These are phyloP conservation scores for Hirschioporus abietinus DNA, from an alignment of 768 basidiomycete species.

Conservation along the genomic window DNA sequence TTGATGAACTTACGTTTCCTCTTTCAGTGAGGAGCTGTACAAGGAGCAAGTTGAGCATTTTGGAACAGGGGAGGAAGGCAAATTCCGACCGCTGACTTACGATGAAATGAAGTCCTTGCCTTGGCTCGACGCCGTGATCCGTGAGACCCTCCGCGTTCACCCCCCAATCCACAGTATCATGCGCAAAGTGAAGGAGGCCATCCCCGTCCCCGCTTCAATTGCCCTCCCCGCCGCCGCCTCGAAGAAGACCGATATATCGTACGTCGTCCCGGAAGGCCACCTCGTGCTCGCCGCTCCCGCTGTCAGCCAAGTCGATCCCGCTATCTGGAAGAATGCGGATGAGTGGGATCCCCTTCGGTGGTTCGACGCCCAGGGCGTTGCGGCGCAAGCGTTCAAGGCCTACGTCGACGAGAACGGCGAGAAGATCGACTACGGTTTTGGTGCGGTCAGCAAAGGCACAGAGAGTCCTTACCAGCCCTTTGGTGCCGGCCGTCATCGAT, in stretches of 20 bases:
- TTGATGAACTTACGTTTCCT: constrained; percentile 6
- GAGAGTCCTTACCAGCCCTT: constrained; percentile 97
- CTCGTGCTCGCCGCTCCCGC: constrained; percentile 87
- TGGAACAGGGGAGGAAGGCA: constrained; percentile 66
- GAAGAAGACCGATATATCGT: constrained; percentile 49
- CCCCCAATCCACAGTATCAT: constrained; percentile 95
- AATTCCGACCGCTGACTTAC: constrained; percentile 72
- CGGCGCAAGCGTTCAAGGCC: constrained; percentile 67
- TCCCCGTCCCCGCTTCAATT: constrained; percentile 75
- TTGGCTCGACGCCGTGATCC: constrained; percentile 81
- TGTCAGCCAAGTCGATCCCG: constrained; percentile 82
- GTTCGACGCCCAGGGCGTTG: constrained; percentile 80
- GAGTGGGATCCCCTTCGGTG: constrained; percentile 82
- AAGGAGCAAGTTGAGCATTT: constrained; percentile 86
- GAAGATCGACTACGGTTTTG: constrained; percentile 96
- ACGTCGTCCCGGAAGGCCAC: constrained; percentile 86
- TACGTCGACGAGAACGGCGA: constrained; percentile 74
- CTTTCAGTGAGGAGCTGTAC: constrained; percentile 69
- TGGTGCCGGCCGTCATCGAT: constrained; percentile 93
- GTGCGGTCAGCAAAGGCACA: constrained; percentile 92
- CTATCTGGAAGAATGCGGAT: constrained; percentile 67
- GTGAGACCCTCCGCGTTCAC: constrained; percentile 90
- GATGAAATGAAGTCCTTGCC: constrained; percentile 84
- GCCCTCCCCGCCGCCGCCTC: constrained; percentile 76
- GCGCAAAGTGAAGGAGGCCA: constrained; percentile 85